Evolutionary conservation across 306 rosid genomes (phyloP).

Genomic region (Cyclanthera cordifolia): DNA sequence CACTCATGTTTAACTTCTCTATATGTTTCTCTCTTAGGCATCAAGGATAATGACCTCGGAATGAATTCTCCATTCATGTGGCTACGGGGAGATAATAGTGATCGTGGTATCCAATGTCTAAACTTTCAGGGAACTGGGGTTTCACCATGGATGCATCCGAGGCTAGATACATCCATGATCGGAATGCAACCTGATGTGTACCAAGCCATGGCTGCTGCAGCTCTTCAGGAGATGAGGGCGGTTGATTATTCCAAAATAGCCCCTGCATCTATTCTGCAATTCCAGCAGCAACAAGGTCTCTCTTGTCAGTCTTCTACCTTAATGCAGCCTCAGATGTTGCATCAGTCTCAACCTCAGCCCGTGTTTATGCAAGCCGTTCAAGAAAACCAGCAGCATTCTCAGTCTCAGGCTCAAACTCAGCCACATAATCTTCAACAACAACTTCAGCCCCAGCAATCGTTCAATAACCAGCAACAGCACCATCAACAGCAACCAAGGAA

Average conservation of each 20-base stretch:
- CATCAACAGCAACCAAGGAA: conserved; percentile 29
- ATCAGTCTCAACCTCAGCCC: conserved; percentile 61
- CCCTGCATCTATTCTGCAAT: conserved; percentile 56
- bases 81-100: conserved; percentile 63
- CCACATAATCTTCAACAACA: conserved; percentile 42
- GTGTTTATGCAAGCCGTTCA: conserved; percentile 49
- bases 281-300: conserved; percentile 63
- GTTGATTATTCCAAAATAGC: conserved; percentile 57
- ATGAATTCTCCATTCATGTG: conserved; percentile 68
- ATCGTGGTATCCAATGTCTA: conserved; percentile 66
- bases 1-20: conserved; percentile 2
- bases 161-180: conserved; percentile 67
- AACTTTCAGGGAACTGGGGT: conserved; percentile 78
- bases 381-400: conserved; percentile 50
- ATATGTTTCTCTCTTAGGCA: conserved; percentile 32
- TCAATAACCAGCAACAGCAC: conserved; percentile 12
- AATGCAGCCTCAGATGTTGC: conserved; percentile 65
- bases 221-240: conserved; percentile 78
- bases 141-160: conserved; percentile 83
- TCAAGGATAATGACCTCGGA: conserved; percentile 73
- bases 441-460: conserved; percentile 14
- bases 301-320: conserved; percentile 51
- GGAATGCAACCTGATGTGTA: conserved; percentile 72
- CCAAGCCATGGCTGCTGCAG: conserved; percentile 89
- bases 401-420: conserved; percentile 40